Evolutionary conservation across 306 rosid species (phyloP).

Genomic region (Vicia villosa): DNA sequence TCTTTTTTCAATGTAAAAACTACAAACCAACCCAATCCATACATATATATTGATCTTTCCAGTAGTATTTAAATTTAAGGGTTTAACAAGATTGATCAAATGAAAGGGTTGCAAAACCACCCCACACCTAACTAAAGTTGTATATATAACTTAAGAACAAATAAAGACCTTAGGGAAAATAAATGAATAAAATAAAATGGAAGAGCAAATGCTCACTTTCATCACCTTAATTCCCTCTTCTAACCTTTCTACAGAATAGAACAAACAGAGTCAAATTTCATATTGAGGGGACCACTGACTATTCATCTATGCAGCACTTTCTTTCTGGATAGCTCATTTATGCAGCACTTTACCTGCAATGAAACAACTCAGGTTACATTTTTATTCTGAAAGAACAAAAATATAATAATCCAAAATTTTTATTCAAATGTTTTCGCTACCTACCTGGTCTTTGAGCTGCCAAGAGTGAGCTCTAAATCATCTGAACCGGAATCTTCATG

Average conservation of each 20-base stretch:
- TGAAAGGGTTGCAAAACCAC: slow-evolving; percentile 49
- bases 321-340: slow-evolving; percentile 19
- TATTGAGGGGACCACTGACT: slow-evolving; percentile 25
- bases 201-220: slow-evolving; percentile 40
- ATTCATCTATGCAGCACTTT: slow-evolving; percentile 34
- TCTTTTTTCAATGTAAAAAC: slow-evolving; percentile 33
- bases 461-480: slow-evolving; percentile 94
- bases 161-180: slow-evolving; percentile 32
- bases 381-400: slow-evolving; percentile 16
- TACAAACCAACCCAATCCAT: slow-evolving; percentile 54
- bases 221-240: slow-evolving; percentile 38
- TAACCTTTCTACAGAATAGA: slow-evolving; percentile 38
- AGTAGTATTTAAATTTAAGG: slow-evolving; percentile 38
- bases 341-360: slow-evolving; percentile 49
- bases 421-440: slow-evolving; percentile 35
- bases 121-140: slow-evolving; percentile 53
- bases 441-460: slow-evolving; percentile 86
- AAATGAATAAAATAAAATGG: slow-evolving; percentile 40
- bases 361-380: slow-evolving; percentile 24
- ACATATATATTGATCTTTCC: slow-evolving; percentile 45
- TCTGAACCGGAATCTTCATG: slow-evolving; percentile 77
- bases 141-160: slow-evolving; percentile 43
- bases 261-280: slow-evolving; percentile 41
- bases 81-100: slow-evolving; percentile 42
- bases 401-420: background rate